Conservation (phyloP, 768 basidiomycete genomes). For the Tricholoma sp. region DNA sequence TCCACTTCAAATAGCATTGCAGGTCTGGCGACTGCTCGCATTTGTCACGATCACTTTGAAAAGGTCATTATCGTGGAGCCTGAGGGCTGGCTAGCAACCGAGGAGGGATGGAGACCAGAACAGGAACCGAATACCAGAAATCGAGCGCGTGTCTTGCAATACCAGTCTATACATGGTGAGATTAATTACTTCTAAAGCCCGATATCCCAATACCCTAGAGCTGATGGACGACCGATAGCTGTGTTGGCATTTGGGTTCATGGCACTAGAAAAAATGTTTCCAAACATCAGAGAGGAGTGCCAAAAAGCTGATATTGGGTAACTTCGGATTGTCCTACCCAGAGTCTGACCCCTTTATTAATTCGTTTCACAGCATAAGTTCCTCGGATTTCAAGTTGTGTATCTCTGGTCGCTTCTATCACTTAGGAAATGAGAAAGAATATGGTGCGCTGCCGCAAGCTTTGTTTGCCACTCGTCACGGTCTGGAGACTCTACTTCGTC, state of each 20-base stretch:
- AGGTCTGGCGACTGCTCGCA: constrained; percentile 25
- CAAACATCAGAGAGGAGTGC: not conserved
- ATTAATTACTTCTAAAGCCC: not conserved
- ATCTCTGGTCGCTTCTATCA: constrained; percentile 9
- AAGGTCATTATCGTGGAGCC: constrained; percentile 26
- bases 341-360: not conserved
- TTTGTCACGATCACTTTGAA: constrained; percentile 28
- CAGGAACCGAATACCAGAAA: constrained; percentile 11
- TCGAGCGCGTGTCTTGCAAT: constrained; percentile 22
- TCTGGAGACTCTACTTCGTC: constrained; percentile 24
- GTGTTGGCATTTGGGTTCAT: constrained; percentile 1
- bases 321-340: not conserved
- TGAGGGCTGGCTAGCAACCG: constrained; percentile 20
- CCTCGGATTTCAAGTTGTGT: constrained; percentile 12
- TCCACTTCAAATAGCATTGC: constrained; percentile 16
- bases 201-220: no score
- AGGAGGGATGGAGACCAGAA: constrained; percentile 15
- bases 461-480: constrained; percentile 17
- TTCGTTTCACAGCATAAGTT: constrained; percentile 8
- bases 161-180: constrained; percentile 13
- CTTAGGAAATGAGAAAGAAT: constrained; percentile 9
- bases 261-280: not conserved
- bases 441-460: constrained; percentile 10
- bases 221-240: not conserved
- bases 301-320: not conserved